Base-by-base conservation (phyloP, 129 eudicot species). In the Saposhnikovia divaricata region DNA sequence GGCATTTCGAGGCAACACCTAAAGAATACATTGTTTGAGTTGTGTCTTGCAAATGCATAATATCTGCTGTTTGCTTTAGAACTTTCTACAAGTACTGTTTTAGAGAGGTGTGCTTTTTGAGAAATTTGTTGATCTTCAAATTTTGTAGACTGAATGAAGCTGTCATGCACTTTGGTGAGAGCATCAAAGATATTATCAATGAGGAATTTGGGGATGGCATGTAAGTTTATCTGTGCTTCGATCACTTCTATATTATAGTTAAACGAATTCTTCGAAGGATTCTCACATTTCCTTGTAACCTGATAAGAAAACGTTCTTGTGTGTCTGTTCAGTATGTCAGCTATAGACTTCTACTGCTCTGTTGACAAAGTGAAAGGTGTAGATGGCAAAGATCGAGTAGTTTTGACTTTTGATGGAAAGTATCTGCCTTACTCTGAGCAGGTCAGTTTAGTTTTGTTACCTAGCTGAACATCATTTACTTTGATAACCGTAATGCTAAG, bases 151-250 rank as follows among this genome's bases (percentile, higher is more conserved):
- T 95, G 73, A 85, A 92, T 83, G 98, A 95, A 89, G 98, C 91
- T 18, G 88, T 90, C 61, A 92, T 95, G 98, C 98, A 95, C 77
- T 92, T 92, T 84, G 98, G 94, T 44, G 98, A 95, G 85, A 95
- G 98, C 83, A 95, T 95, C 51, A 95, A 95, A 82, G 97, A 95
- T 43, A 90, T 95, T 38, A 86, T 95, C 79, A 95, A 95, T 73
- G 98, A 95, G 85, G 98, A 95, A 6, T 95, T 89, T 83, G 98
- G 98, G 63, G 98, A 95, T 90, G 98, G 98, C 83, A 95, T 95
- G 98, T 95, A 86, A 91, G 97, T n/a, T n/a, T n/a, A n/a, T n/a
- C n/a, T n/a, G n/a, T n/a, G n/a, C n/a, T n/a, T n/a, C n/a, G n/a
- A n/a, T n/a, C n/a, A n/a, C n/a, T n/a, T n/a, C n/a, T n/a, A n/a